A percentile compares a stretch with the other conserved stretches of the same genome.
Conservation (phyloP, 2,329 filamentous ascomycete species). For the Cladosporium sp. region DNA sequence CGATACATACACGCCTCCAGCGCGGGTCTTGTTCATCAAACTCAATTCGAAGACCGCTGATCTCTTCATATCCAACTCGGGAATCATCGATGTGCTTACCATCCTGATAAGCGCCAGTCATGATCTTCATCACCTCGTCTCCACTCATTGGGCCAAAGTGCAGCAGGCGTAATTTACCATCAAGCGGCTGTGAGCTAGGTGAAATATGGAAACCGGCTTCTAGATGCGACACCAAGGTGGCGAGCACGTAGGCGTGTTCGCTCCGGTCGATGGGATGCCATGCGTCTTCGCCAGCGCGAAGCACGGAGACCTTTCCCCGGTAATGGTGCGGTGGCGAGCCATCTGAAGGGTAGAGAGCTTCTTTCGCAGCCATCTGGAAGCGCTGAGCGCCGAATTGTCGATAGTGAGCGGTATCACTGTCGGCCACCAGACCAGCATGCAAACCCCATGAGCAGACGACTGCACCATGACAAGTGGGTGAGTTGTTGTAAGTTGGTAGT, state of each 20-base stretch:
- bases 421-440: constrained; percentile 82
- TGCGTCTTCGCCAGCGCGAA: constrained; percentile 23
- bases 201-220: constrained; percentile 81
- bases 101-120: constrained; percentile 59
- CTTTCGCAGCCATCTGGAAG: constrained; percentile 79
- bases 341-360: constrained; percentile 61
- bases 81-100: constrained; percentile 53
- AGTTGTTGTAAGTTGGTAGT: constrained; percentile 29
- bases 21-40: constrained; percentile 63
- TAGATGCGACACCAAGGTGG: constrained; percentile 72
- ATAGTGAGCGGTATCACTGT: constrained; percentile 81
- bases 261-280: constrained; percentile 37
- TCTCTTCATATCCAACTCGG: constrained; percentile 65
- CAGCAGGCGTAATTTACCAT: constrained; percentile 67
- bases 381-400: constrained; percentile 71
- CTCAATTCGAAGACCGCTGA: constrained; percentile 63
- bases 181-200: constrained; percentile 65
- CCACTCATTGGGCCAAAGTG: constrained; percentile 67
- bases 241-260: constrained; percentile 71
- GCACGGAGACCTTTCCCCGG: constrained; percentile 47
- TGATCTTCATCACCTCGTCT: constrained; percentile 68
- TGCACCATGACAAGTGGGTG: constrained; percentile 56
- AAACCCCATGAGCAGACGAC: constrained; percentile 89
- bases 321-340: constrained; percentile 55
- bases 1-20: constrained; percentile 87